Percentiles rank a stretch among this genome's conserved stretches.
Evolutionary conservation across 1,284 basidiomycete genomes (phyloP).

Genomic region (Irpex lacteus): DNA sequence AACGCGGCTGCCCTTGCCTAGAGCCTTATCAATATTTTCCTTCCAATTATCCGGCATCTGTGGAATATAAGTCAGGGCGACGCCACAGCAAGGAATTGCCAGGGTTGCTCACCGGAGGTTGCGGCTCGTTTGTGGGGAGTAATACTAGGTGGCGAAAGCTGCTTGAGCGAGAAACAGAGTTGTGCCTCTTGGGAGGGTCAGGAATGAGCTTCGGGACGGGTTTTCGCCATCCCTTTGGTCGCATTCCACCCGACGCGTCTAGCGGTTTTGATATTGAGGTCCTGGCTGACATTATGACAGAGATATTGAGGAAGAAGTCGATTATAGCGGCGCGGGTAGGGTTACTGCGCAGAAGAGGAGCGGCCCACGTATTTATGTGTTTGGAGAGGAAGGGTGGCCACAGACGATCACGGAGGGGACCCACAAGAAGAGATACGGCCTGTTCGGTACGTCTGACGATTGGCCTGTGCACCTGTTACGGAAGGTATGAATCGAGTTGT

Average conservation of each 20-base stretch:
- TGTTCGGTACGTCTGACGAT: background rate
- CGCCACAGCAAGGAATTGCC: slow-evolving; percentile 4
- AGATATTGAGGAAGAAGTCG: background rate
- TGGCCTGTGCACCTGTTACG: background rate
- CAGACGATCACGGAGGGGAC: slow-evolving; percentile 1
- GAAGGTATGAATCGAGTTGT: background rate
- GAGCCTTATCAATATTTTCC: slow-evolving; percentile 39
- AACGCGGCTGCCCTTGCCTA: slow-evolving; percentile 29
- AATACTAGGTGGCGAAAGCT: slow-evolving; percentile 28
- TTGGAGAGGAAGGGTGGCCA: background rate
- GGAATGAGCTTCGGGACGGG: slow-evolving; percentile 63
- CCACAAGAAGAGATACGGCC: background rate
- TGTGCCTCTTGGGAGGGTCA: slow-evolving; percentile 46
- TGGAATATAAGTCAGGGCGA: slow-evolving; percentile 14
- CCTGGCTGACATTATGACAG: slow-evolving; percentile 4
- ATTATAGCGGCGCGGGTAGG: background rate
- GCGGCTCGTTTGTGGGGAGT: slow-evolving; percentile 16
- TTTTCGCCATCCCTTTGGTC: slow-evolving; percentile 58
- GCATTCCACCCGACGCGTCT: slow-evolving; percentile 7
- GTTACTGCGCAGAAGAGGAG: background rate
- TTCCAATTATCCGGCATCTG: slow-evolving; percentile 54
- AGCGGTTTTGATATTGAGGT: slow-evolving; percentile 15
- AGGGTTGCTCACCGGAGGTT: slow-evolving; percentile 41
- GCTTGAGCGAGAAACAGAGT: slow-evolving; percentile 24
- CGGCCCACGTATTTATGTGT: background rate